phyloP scores from a whole-genome alignment of 805 yeast species.

The Ogataea naganishii region DNA sequence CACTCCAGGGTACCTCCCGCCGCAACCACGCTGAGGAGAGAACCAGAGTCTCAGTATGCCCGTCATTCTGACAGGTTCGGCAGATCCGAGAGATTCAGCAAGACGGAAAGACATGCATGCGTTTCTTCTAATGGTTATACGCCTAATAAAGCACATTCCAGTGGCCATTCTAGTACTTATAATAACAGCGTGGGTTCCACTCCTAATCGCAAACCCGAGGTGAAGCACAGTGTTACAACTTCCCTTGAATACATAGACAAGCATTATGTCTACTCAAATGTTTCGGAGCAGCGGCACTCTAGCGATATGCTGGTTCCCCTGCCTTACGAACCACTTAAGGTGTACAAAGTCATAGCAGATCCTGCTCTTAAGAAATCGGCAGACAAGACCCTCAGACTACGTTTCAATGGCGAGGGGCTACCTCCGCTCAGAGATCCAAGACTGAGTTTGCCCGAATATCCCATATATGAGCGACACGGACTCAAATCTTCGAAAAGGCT shows the following conservation, averaged over 20 bases:
- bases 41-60: no score
- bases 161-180: no score
- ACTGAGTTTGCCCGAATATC: constrained; percentile 22
- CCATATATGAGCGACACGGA: constrained; percentile 6
- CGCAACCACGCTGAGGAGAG: no score
- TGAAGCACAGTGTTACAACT: no score
- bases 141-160: no score
- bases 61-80: no score
- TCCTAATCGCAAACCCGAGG: no score
- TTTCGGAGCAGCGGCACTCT: constrained; percentile 13
- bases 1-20: no score
- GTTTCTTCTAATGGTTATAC: no score
- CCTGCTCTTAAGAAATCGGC: constrained; percentile 35
- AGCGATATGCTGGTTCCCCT: constrained; percentile 3
- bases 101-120: no score
- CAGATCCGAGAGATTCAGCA: no score
- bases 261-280: constrained; percentile 10
- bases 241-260: background rate
- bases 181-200: no score
- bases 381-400: constrained; percentile 14
- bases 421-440: constrained; percentile 34
- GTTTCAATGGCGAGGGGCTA: background rate
- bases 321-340: constrained; percentile 14
- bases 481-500: constrained; percentile 12
- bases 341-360: constrained; percentile 42